These are phyloP conservation scores for bread wheat (Triticum aestivum) DNA, from an alignment of 176 grass and related monocot species.

Conservation along the genomic window DNA sequence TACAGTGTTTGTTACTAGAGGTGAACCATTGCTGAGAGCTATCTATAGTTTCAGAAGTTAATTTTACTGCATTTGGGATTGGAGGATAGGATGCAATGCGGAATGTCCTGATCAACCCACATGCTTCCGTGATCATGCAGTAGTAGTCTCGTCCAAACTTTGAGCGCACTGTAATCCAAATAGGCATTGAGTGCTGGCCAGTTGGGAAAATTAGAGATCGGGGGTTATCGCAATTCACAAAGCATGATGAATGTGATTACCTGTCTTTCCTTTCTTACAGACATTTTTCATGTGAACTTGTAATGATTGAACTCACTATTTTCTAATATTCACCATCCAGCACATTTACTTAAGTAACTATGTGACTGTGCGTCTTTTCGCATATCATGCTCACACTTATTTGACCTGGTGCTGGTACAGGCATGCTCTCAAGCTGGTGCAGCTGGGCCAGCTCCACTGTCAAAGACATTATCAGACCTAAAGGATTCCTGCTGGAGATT, in stretches of 20 bases:
- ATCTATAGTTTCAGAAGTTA: background rate
- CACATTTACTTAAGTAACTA: background rate
- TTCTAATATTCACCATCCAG: background rate
- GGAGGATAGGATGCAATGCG: background rate
- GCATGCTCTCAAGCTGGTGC: conserved; percentile 56
- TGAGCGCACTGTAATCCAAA: background rate
- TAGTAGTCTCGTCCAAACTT: background rate
- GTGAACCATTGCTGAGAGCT: background rate
- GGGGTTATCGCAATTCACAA: background rate
- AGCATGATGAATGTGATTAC: background rate
- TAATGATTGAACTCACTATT: background rate
- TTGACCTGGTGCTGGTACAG: conserved; percentile 32
- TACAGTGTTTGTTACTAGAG: background rate
- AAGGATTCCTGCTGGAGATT: conserved; percentile 94
- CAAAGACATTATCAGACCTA: conserved; percentile 54
- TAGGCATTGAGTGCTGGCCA: background rate
- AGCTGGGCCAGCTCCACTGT: conserved; percentile 45
- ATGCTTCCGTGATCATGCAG: background rate
- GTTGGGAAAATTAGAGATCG: background rate
- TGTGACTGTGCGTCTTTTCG: background rate
- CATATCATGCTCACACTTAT: background rate
- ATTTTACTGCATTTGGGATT: background rate
- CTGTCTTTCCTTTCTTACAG: background rate
- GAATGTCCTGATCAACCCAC: background rate
- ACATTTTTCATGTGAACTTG: background rate